Percentiles rank a stretch among this genome's conserved stretches.
phyloP scores from a whole-genome alignment of 1,284 basidiomycete species.

The Peniophora sp. region DNA sequence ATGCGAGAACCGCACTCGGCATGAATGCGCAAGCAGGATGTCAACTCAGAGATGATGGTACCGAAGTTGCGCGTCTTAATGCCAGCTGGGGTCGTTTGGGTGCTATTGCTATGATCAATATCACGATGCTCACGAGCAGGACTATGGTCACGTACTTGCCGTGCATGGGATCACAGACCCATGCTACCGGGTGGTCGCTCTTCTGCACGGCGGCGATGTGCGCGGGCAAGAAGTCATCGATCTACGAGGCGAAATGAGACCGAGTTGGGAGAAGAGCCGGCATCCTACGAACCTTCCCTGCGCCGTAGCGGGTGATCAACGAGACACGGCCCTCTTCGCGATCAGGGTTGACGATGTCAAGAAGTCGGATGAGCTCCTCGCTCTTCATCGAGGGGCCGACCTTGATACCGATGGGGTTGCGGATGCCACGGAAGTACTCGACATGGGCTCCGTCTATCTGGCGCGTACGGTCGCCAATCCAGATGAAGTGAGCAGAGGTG shows the following conservation, averaged over 20 bases:
- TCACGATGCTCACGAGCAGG: slow-evolving; percentile 2
- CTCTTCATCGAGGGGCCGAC: slow-evolving; percentile 84
- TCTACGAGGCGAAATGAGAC: slow-evolving; percentile 30
- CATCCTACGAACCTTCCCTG: slow-evolving; percentile 52
- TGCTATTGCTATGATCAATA: slow-evolving; percentile 38
- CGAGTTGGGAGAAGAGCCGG: not conserved
- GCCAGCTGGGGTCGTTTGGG: slow-evolving; percentile 67
- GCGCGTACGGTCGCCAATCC: slow-evolving; percentile 97
- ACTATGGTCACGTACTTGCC: slow-evolving; percentile 62
- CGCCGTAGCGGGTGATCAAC: slow-evolving; percentile 91
- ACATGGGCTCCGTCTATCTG: slow-evolving; percentile 91
- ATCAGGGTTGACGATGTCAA: slow-evolving; percentile 85
- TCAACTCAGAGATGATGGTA: slow-evolving; percentile 87
- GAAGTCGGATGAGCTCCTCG: slow-evolving; percentile 74
- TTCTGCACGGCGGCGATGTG: slow-evolving; percentile 83
- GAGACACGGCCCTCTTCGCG: slow-evolving; percentile 81
- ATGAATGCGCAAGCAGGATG: slow-evolving; percentile 78
- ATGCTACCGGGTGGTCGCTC: slow-evolving; percentile 82
- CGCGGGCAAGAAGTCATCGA: slow-evolving; percentile 66
- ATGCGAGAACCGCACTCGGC: slow-evolving; percentile 62
- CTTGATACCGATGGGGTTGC: slow-evolving; percentile 96
- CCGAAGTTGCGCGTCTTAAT: slow-evolving; percentile 89
- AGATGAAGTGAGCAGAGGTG: slow-evolving; percentile 89
- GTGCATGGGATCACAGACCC: slow-evolving; percentile 98
- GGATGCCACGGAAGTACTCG: slow-evolving; percentile 91